phyloP scores from a whole-genome alignment of 192 early-diverging fungal species.

The Fimicolochytrium jonesii region DNA sequence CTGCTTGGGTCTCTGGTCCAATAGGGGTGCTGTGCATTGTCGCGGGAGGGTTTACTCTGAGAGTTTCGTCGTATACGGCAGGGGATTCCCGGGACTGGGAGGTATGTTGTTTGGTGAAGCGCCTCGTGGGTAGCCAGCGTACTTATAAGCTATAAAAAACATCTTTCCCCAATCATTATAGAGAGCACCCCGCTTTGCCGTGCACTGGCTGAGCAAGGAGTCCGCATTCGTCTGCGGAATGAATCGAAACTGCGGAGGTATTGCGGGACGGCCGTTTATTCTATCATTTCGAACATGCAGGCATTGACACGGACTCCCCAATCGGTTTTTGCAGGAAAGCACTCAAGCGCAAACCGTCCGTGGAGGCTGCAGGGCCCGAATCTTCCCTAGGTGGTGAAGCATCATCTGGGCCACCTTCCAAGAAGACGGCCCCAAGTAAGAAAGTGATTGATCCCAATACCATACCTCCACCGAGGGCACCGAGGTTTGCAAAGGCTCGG shows the following conservation, averaged over 20 bases:
- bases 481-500: too few relatives aligned
- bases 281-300: neutral
- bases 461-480: too few relatives aligned
- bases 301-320: neutral
- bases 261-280: neutral
- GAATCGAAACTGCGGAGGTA: conserved; percentile 18
- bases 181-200: conserved; percentile 20
- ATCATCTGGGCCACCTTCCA: too few relatives aligned
- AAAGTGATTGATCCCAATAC: too few relatives aligned
- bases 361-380: too few relatives aligned
- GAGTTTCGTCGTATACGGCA: conserved; percentile 7
- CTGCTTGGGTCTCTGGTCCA: neutral
- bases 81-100: conserved; percentile 11
- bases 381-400: too few relatives aligned
- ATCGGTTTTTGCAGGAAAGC: neutral
- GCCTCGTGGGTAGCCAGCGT: neutral
- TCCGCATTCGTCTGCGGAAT: conserved; percentile 13
- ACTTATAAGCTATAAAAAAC: neutral
- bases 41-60: conserved; percentile 4
- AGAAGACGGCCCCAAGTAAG: too few relatives aligned
- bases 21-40: conserved; percentile 17
- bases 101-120: neutral
- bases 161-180: neutral
- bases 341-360: neutral
- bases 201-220: conserved; percentile 17